These are phyloP conservation scores for Crithidia bombi DNA, from an alignment of 208 protist genomes.

Conservation along the genomic window DNA sequence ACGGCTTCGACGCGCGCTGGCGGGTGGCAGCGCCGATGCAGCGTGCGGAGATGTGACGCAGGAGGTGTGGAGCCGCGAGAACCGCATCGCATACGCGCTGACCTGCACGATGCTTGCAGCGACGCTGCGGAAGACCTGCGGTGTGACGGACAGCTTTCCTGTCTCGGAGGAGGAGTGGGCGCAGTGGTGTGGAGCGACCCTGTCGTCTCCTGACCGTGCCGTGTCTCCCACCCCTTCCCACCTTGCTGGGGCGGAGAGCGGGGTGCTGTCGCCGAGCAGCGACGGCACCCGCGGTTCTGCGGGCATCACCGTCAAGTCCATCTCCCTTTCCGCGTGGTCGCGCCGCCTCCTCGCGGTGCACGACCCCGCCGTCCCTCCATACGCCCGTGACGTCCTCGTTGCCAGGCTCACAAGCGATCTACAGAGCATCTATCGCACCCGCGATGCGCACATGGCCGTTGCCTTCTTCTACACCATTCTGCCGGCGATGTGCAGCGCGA, in stretches of 20 bases:
- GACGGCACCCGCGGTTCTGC: too few species aligned
- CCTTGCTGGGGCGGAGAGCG: too few species aligned
- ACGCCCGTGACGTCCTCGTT: slow-evolving; percentile 32
- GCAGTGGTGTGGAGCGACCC: slow-evolving; percentile 7
- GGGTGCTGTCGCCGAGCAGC: too few species aligned
- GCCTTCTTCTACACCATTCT: slow-evolving; percentile 22
- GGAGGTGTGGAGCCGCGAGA: not conserved
- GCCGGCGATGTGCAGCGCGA: not conserved
- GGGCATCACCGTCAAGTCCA: not conserved
- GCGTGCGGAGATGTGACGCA: not conserved
- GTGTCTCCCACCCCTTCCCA: not conserved
- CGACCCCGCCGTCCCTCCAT: slow-evolving; percentile 37
- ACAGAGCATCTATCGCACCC: slow-evolving; percentile 43
- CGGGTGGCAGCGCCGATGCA: not conserved
- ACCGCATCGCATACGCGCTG: slow-evolving; percentile 21
- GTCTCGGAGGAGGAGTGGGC: slow-evolving; percentile 22
- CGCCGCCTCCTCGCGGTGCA: slow-evolving; percentile 31
- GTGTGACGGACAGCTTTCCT: slow-evolving; percentile 9
- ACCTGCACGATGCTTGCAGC: slow-evolving; percentile 5
- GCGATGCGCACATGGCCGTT: slow-evolving; percentile 33
- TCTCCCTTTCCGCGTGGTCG: slow-evolving; percentile 16
- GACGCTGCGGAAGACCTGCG: slow-evolving; percentile 12
- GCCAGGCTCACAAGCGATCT: slow-evolving; percentile 41
- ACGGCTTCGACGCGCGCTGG: slow-evolving; percentile 28
- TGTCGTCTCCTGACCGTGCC: not conserved